Percentiles rank a stretch among this genome's conserved stretches.
Evolutionary conservation across 306 rosid genomes (phyloP).

Genomic region (Abrus pulchellus): DNA sequence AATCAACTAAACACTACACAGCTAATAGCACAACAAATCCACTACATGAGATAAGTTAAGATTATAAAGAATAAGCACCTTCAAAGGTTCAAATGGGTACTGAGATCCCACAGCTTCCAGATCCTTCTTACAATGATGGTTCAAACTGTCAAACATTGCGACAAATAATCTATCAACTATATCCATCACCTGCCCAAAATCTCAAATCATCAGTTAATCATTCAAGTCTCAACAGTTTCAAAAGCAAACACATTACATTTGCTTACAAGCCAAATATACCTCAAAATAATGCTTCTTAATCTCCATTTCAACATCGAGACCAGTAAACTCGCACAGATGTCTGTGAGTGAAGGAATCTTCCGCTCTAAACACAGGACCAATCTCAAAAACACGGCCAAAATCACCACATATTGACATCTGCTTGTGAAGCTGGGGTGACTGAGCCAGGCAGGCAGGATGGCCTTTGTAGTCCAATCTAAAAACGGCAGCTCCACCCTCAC

Average conservation of each 20-base stretch:
- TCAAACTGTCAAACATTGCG: constrained; percentile 77
- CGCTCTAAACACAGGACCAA: constrained; percentile 91
- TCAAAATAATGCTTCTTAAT: constrained; percentile 80
- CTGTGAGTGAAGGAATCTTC: constrained; percentile 92
- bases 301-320: constrained; percentile 97
- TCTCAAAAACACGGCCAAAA: constrained; percentile 86
- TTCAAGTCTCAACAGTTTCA: constrained; percentile 19
- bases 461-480: constrained; percentile 91
- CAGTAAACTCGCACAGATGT: constrained; percentile 93
- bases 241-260: constrained; percentile 19
- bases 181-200: constrained; percentile 81
- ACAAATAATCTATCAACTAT: constrained; percentile 79
- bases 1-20: constrained; percentile 13
- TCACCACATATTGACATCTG: constrained; percentile 94
- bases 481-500: constrained; percentile 99
- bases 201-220: constrained; percentile 33
- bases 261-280: constrained; percentile 58
- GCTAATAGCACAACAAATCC: not conserved
- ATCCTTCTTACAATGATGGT: constrained; percentile 69
- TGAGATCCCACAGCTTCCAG: constrained; percentile 83
- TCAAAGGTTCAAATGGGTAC: constrained; percentile 92
- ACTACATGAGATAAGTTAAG: constrained; percentile 8
- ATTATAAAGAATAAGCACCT: constrained; percentile 60
- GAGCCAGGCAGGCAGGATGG: constrained; percentile 90
- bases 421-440: constrained; percentile 97